Evolutionary conservation across 2,329 filamentous ascomycete species (phyloP), one percentile per base, ranked within the genome.

Genomic region (Pseudogymnoascus sp.): DNA sequence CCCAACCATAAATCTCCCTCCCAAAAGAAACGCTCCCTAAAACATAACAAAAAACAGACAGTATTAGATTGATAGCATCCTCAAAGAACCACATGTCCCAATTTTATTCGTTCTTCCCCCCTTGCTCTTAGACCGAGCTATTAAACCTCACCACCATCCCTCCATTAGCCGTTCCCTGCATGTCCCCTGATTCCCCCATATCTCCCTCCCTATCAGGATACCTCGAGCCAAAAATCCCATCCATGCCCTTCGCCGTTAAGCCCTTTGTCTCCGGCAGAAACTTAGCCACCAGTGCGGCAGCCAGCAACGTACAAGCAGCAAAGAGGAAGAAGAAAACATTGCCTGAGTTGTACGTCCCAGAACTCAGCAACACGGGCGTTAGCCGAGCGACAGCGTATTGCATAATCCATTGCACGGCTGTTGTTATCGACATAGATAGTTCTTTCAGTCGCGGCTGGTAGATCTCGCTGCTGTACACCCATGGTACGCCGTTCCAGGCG

Each of bases 251-350:
- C 2, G 93, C 80, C 0, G 85, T 88, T 6, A 88, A 81, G 46
- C 88, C 89, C 70, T 89, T 86, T 50, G 84, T 87, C 73, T 93
- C 89, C 62, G 89, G 84, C 53, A 92, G 82, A 71, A 90, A 90
- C 74, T 91, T 89, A 76, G 87, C 92, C 28, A 92, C 87, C 11
- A 90, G 74, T 0, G 84, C 66, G 0, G 84, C 82, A 1, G 82
- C 87, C 0, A 83, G 76, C 25, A 88, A 77, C 67, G 89, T 87
- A 71, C 87, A 90, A 0, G 79, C 85, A 0, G 88, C 89, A 74
- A 91, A 91, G 56, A 71, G 69, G 63, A 70, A 70, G 64, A 69
- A 70, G 60, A 70, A 69, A 5, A 68, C 68, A 7, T 66, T 68
- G 7, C 62, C 61, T n/a, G 66, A 23, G 2, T 34, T 42, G 8